Base-by-base conservation (phyloP, 352 stramenopile species). In the Globisporangium parvum region DNA sequence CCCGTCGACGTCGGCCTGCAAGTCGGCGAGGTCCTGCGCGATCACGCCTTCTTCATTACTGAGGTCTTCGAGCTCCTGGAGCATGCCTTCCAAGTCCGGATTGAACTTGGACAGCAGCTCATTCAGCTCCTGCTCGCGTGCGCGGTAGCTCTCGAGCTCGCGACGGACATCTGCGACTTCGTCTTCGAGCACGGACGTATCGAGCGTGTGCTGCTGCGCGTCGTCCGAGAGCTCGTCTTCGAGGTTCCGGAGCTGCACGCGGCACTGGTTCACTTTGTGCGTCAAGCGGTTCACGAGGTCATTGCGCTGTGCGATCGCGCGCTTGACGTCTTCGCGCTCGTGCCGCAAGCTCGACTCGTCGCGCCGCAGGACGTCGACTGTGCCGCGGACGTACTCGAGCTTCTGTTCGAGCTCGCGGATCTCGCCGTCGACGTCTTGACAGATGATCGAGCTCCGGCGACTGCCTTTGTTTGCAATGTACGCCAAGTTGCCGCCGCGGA, bases 401-500 rank as follows among this genome's bases (percentile, higher is more conserved):
- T 71, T 72, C 18, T 82, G 68, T 53, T 80, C 65, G 2, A 88
- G 46, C 18, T 93, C 80, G n/a, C 40, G 56, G 9, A 87, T 71
- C 17, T 88, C 79, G 11, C 63, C 75, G 48, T 88, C 75, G 10
- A 87, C 67, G 57, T 93, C 81, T 35, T 85, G 77, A 47, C 73
- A 85, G 56, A 93, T 87, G 52, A 91, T 83, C 12, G 75, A 77
- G 31, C 80, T 88, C 15, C 76, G 75, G 3, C 61, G 66, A 55
- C 65, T 67, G 11, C 73, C 70, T 52, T 91, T 90, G 59, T 91
- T 85, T 3, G 78, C 75, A 63, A 94, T 91, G 58, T 85, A 93
- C 20, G 81, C 74, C 62, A 92, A 62, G 59, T 93, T 93, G 11
- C 81, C 84, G 5, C 61, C 68, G 2, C 84, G 81, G 41, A 91